phyloP scores from a whole-genome alignment of 2,329 filamentous ascomycete species.

The Paecilomyces variotii region DNA sequence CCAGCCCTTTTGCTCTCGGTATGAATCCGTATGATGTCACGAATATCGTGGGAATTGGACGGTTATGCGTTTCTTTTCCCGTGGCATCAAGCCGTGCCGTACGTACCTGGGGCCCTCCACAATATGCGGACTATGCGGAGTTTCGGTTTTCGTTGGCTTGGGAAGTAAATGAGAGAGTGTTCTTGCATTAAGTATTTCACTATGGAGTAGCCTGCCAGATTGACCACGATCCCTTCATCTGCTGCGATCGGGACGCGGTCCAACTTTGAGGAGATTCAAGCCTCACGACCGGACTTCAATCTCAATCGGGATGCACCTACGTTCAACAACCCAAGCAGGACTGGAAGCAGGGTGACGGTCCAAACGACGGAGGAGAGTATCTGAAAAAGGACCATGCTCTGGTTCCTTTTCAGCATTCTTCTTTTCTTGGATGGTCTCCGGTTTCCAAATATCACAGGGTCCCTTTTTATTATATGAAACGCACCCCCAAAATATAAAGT shows the following conservation, averaged over 20 bases:
- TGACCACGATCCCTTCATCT: slow-evolving; percentile 4
- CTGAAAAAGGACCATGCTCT: slow-evolving; percentile 53
- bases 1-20: background rate
- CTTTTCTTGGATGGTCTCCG: slow-evolving; percentile 12
- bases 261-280: slow-evolving; percentile 33
- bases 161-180: background rate
- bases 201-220: background rate
- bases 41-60: background rate
- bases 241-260: slow-evolving; percentile 16
- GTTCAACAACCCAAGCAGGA: slow-evolving; percentile 34
- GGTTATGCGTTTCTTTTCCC: background rate
- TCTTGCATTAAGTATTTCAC: background rate
- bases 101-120: background rate
- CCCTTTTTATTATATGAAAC: slow-evolving; percentile 23
- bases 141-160: background rate
- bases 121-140: background rate
- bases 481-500: slow-evolving; percentile 21
- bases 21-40: background rate
- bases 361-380: slow-evolving; percentile 38
- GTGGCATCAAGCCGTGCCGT: background rate
- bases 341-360: slow-evolving; percentile 37
- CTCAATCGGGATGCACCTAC: slow-evolving; percentile 24
- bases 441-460: slow-evolving; percentile 14
- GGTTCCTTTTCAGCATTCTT: slow-evolving; percentile 9
- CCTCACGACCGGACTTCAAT: slow-evolving; percentile 35